Percentiles rank a stretch among this genome's conserved stretches.
phyloP scores from a whole-genome alignment of 1,139 yeast species.

The Yamadazyma epiphylla region DNA sequence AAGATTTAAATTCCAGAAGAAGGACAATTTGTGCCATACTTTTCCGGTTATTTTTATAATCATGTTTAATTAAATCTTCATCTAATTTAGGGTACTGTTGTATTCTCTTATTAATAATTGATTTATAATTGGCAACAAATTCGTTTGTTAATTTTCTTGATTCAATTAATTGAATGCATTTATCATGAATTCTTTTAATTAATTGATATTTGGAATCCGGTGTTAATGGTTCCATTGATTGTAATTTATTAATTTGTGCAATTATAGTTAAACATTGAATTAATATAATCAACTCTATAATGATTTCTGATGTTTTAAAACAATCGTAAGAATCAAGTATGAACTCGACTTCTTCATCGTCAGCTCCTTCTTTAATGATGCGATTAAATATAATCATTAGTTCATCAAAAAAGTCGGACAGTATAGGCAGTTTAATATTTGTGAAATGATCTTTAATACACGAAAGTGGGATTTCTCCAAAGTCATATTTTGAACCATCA shows the following conservation, averaged over 20 bases:
- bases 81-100: conserved; percentile 37
- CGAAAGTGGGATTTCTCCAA: conserved; percentile 64
- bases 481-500: conserved; percentile 72
- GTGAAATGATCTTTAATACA: conserved; percentile 28
- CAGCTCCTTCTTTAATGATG: conserved; percentile 29
- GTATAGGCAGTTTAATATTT: conserved; percentile 16
- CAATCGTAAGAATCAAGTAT: conserved; percentile 60
- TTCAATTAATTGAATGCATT: conserved; percentile 45
- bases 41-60: conserved; percentile 14
- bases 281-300: conserved; percentile 52
- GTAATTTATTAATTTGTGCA: conserved; percentile 27
- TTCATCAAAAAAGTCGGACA: conserved; percentile 21
- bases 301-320: conserved; percentile 51
- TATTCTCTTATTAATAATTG: conserved; percentile 31
- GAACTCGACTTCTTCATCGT: conserved; percentile 45
- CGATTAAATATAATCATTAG: conserved; percentile 24
- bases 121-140: conserved; percentile 27
- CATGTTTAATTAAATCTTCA: conserved; percentile 16
- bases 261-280: conserved; percentile 50
- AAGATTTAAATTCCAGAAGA: conserved; percentile 48
- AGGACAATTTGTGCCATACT: conserved; percentile 53
- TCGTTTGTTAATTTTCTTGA: conserved; percentile 34
- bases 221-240: conserved; percentile 26
- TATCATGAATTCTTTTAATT: conserved; percentile 43
- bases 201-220: conserved; percentile 26